These are phyloP conservation scores for Halophytophthora polymorphica DNA, from an alignment of 352 stramenopile species.

Conservation along the genomic window DNA sequence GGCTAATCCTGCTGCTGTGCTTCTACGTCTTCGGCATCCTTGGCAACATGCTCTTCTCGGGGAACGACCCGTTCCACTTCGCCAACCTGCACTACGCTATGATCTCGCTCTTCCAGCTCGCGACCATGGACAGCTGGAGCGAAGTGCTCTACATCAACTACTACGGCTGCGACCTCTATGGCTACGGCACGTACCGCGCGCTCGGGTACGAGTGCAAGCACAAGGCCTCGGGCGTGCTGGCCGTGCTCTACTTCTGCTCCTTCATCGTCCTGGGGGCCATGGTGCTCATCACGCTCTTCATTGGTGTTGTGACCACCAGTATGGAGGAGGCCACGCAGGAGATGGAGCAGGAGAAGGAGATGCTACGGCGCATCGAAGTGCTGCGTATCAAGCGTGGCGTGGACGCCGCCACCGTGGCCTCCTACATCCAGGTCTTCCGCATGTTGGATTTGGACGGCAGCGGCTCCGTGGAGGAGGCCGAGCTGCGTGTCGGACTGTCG, in stretches of 20 bases:
- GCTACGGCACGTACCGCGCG: slow-evolving; percentile 56
- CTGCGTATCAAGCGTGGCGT: slow-evolving; percentile 55
- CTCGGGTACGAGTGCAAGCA: slow-evolving; percentile 63
- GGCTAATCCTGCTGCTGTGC: slow-evolving; percentile 83
- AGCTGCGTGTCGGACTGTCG: slow-evolving; percentile 74
- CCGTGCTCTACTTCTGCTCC: slow-evolving; percentile 73
- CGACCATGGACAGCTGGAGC: slow-evolving; percentile 90
- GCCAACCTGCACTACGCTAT: slow-evolving; percentile 85
- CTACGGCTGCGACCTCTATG: slow-evolving; percentile 84
- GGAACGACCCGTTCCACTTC: slow-evolving; percentile 89
- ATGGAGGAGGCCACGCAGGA: slow-evolving; percentile 90
- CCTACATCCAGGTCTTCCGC: slow-evolving; percentile 84
- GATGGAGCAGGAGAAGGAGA: slow-evolving; percentile 72
- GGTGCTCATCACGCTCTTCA: slow-evolving; percentile 90
- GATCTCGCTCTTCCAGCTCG: slow-evolving; percentile 85
- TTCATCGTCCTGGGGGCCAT: slow-evolving; percentile 86
- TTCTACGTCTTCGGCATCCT: slow-evolving; percentile 92
- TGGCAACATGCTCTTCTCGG: slow-evolving; percentile 87
- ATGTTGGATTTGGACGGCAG: slow-evolving; percentile 81
- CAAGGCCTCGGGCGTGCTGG: slow-evolving; percentile 37
- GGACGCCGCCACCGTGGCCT: slow-evolving; percentile 40
- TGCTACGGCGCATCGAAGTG: slow-evolving; percentile 58
- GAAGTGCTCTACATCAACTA: slow-evolving; percentile 91
- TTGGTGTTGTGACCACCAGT: slow-evolving; percentile 89
- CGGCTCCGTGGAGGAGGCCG: slow-evolving; percentile 82